Conservation (phyloP, 345 rosid species). For the Populus alba region DNA sequence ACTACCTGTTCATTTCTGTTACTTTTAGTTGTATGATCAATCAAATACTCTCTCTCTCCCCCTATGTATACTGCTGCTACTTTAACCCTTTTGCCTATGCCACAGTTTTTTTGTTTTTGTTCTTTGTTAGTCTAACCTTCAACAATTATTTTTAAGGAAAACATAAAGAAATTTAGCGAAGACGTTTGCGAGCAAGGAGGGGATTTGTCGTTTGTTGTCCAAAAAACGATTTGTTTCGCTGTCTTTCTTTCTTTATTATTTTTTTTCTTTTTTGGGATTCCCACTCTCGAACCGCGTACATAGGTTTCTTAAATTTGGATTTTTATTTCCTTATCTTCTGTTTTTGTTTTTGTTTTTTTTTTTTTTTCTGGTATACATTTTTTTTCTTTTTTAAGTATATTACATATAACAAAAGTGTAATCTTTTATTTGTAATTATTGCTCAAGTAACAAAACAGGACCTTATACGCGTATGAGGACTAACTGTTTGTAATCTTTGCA, state of each 20-base stretch:
- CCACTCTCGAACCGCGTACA: slow-evolving; percentile 6
- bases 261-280: slow-evolving; percentile 8
- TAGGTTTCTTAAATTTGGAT: not conserved
- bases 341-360: not conserved
- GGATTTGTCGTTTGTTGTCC: not conserved
- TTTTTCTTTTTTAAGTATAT: not conserved
- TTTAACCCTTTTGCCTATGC: slow-evolving; percentile 3
- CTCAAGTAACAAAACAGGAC: too few species aligned
- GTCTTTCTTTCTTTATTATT: not conserved
- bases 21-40: not conserved
- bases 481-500: too few species aligned
- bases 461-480: too few species aligned
- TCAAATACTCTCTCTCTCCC: too few species aligned
- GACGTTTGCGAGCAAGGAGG: slow-evolving; percentile 10
- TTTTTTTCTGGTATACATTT: not conserved
- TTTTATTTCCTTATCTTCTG: too few species aligned
- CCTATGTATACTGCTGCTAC: not conserved
- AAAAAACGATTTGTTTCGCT: slow-evolving; percentile 10
- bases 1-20: not conserved
- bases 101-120: not conserved
- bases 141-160: not conserved
- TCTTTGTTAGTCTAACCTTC: not conserved
- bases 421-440: too few species aligned
- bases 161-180: not conserved
- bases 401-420: not conserved